Percentiles rank a stretch among this genome's conserved stretches.
phyloP scores from a whole-genome alignment of 805 yeast species.

The Barnettozyma sucrosica region DNA sequence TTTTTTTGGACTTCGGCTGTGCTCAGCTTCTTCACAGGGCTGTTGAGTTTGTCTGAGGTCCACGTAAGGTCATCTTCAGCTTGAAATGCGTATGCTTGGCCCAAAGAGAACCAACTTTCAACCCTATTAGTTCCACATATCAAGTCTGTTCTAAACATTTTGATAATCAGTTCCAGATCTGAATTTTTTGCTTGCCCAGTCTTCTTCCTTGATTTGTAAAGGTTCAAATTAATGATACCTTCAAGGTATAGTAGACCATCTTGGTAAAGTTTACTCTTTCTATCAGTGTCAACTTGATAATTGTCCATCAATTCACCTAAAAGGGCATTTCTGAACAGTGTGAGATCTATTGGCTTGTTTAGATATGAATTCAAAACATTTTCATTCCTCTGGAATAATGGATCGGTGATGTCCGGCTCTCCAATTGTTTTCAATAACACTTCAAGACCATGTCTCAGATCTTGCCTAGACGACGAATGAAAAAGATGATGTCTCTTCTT shows the following conservation, averaged over 20 bases:
- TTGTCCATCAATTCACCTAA: conserved; percentile 39
- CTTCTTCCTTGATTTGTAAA: conserved; percentile 63
- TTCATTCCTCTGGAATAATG: conserved; percentile 40
- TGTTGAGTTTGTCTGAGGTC: conserved; percentile 78
- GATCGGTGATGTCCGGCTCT: conserved; percentile 44
- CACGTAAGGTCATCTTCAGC: conserved; percentile 91
- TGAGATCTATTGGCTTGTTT: conserved; percentile 38
- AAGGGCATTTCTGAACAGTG: conserved; percentile 43
- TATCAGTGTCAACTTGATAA: conserved; percentile 26
- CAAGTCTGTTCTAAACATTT: conserved; percentile 60
- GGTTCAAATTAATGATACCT: conserved; percentile 61
- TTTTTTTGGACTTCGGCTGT: conserved; percentile 65
- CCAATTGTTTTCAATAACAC: conserved; percentile 66
- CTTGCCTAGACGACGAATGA: conserved; percentile 52
- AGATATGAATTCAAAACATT: conserved; percentile 42
- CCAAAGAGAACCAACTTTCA: conserved; percentile 84
- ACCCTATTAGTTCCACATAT: conserved; percentile 58
- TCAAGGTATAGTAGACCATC: conserved; percentile 65
- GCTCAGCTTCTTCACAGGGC: conserved; percentile 48
- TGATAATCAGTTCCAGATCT: conserved; percentile 71
- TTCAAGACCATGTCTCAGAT: conserved; percentile 69
- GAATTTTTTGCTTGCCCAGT: conserved; percentile 76
- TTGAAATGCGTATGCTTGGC: conserved; percentile 68
- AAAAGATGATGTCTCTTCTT: conserved; percentile 55
- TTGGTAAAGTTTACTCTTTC: conserved; percentile 33